A percentile compares a stretch with the other conserved stretches of the same genome.
Conservation (phyloP, 345 rosid species). For the Populus davidiana region DNA sequence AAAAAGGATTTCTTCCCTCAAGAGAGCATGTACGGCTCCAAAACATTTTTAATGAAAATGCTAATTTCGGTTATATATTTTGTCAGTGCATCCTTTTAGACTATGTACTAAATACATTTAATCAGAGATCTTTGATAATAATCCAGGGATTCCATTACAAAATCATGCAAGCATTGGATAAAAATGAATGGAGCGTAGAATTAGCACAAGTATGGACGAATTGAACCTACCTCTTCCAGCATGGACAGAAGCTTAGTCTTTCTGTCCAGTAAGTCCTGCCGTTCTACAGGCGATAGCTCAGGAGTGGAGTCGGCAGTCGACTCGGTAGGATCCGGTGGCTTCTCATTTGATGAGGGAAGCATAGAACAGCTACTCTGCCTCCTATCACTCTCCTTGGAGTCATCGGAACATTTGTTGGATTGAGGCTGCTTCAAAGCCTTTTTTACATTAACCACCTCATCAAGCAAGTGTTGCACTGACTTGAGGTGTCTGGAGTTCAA, state of each 20-base stretch:
- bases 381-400: slow-evolving; percentile 35
- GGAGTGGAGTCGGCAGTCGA: slow-evolving; percentile 28
- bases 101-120: neutral
- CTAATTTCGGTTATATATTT: neutral
- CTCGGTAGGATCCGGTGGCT: slow-evolving; percentile 27
- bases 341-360: slow-evolving; percentile 1
- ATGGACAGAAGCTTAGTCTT: slow-evolving; percentile 73
- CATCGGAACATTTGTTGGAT: slow-evolving; percentile 40
- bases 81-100: neutral
- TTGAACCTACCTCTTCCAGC: slow-evolving; percentile 68
- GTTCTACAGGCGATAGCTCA: slow-evolving; percentile 65
- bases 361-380: slow-evolving; percentile 34
- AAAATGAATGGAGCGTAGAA: neutral
- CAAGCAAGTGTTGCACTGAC: slow-evolving; percentile 69
- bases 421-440: slow-evolving; percentile 57
- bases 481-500: slow-evolving; percentile 50
- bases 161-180: neutral
- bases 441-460: slow-evolving; percentile 65
- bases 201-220: neutral
- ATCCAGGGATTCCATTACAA: neutral
- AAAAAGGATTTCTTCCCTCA: neutral
- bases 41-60: neutral
- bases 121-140: neutral
- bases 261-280: slow-evolving; percentile 70
- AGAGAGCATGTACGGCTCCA: neutral